Base-by-base conservation (phyloP, 768 basidiomycete species). In the Tylopilus sp. region DNA sequence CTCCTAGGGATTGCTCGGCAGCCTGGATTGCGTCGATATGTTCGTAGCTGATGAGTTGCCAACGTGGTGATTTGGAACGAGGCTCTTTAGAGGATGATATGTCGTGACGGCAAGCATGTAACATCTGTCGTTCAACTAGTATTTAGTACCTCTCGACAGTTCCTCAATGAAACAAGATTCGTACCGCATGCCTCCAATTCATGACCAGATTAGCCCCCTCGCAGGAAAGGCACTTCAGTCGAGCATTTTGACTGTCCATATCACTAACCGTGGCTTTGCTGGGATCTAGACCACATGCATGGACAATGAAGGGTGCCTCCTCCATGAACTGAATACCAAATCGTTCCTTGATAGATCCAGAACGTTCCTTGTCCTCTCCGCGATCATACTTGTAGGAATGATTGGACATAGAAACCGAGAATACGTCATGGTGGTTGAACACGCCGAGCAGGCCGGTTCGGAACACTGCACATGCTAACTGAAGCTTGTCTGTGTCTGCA, bases 201-300 rank as follows among this genome's bases (percentile, higher is more conserved):
- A 48, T 38, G 7, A 50, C 17, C 4, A 48, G 18, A n/a, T 12
- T 6, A 13, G 1, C 1, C 20, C 33, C n/a, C n/a, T n/a, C n/a
- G n/a, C n/a, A n/a, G n/a, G n/a, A n/a, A n/a, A n/a, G n/a, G n/a
- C n/a, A n/a, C n/a, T n/a, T n/a, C n/a, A n/a, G n/a, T n/a, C n/a
- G n/a, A n/a, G n/a, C n/a, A n/a, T n/a, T n/a, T n/a, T n/a, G 57
- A 12, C 21, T 45, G 26, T 58, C 51, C 57, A 53, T 50, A 35
- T 58, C 51, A 38, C 36, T 51, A 10, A n/a, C 38, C 5, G 31
- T 56, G 12, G 51, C 51, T 6, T 40, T 40, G 13, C 30, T 44
- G 6, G 55, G 51, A 35, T 58, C 51, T 21, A 50, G 17, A 3
- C 51, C 51, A 18, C 57, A 52, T 2, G 51, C 51, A 17, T 23